Base-by-base conservation (phyloP, 2,329 filamentous ascomycete species). In the Colletotrichum sp. region DNA sequence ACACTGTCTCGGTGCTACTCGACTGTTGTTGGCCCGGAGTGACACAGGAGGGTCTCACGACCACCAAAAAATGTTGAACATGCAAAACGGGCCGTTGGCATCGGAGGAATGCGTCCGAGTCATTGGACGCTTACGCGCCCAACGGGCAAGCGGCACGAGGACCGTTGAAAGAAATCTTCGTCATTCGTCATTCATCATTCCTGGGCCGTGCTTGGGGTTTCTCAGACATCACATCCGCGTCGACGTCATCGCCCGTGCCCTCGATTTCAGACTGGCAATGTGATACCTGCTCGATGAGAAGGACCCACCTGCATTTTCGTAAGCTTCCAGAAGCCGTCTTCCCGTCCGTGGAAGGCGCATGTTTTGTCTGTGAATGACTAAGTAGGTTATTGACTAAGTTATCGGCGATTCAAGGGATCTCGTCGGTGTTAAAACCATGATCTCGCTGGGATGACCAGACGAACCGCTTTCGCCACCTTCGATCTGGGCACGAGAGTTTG, bases 61-160 rank as follows among this genome's bases (percentile, higher is more conserved):
- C 6, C 34, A 36, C 34, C 34, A 36, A 16, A 34, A 15, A 32
- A 28, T 12, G 10, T 3, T 39, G 60, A 10, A 3, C 16, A 39
- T 16, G 28, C 28, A 62, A 8, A 32, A 44, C 12, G 5, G 13
- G 8, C 57, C 32, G 57, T 49, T 52, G 36, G 36, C 13, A n/a
- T 60, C 49, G 49, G 66, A 59, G 52, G 66, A 68, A 68, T 68
- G 49, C 21, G 15, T 6, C 32, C 34, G 68, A 63, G 68, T 70
- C 68, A 70, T 70, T 63, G 68, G 57, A 36, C 55, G 44, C 55
- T 57, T 63, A 70, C 55, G 68, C 57, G 67, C 67, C 55, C 55
- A 49, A 62, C 68, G 44, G 44, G 44, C 44, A 49, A 49, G 44
- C 44, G 55, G 57, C 13, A 36, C 52, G 57, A 49, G 34, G 32